Conservation (phyloP, 805 yeast genomes). For the Yamadazyma insecticola region DNA sequence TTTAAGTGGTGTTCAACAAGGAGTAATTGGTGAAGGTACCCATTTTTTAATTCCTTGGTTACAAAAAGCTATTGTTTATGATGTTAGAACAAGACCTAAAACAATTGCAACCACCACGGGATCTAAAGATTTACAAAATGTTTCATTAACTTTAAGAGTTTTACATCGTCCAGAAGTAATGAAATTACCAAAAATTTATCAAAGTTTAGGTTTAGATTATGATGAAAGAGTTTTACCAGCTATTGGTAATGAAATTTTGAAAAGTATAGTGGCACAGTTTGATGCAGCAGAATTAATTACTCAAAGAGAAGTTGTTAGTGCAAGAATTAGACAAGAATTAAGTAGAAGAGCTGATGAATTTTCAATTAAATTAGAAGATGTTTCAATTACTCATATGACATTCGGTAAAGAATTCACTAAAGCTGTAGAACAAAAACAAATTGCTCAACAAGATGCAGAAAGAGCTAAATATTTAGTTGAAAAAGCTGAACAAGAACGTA, state of each 20-base stretch:
- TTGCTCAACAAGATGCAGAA: constrained; percentile 99
- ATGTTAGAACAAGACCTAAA: constrained; percentile 93
- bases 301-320: constrained; percentile 92
- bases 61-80: constrained; percentile 84
- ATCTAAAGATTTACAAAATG: constrained; percentile 95
- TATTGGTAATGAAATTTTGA: constrained; percentile 86
- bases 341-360: constrained; percentile 81
- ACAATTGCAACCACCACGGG: constrained; percentile 94
- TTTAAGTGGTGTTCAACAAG: constrained; percentile 77
- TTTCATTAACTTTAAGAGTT: constrained; percentile 86
- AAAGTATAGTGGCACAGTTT: constrained; percentile 87
- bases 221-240: constrained; percentile 93
- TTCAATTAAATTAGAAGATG: constrained; percentile 90
- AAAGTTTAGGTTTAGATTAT: constrained; percentile 86
- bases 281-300: constrained; percentile 97
- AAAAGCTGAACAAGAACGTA: constrained; percentile 95
- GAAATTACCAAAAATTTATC: constrained; percentile 81
- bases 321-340: constrained; percentile 82
- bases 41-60: constrained; percentile 96
- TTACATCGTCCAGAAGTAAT: constrained; percentile 89
- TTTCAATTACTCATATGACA: constrained; percentile 95
- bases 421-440: constrained; percentile 98
- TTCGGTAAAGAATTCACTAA: constrained; percentile 95
- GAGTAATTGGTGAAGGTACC: constrained; percentile 95
- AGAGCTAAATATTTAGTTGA: constrained; percentile 91